Evolutionary conservation across 345 rosid species (phyloP).

Genomic region (Lepidium africanum): DNA sequence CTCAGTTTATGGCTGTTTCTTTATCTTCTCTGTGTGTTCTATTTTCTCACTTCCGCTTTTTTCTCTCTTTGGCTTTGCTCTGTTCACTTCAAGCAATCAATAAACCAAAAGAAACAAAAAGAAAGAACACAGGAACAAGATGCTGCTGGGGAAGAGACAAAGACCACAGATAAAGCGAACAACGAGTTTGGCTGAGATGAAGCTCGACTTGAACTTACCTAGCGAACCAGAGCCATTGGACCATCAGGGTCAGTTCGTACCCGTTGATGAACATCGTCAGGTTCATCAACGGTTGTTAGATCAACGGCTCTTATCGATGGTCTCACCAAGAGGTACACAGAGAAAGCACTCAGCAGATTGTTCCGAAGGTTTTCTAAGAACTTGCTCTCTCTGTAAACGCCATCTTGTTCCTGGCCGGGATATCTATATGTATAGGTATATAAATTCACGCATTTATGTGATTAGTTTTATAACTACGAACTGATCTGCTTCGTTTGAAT

Average conservation of each 20-base stretch:
- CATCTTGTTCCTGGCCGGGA: slow-evolving; percentile 65
- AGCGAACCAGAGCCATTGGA: slow-evolving; percentile 29
- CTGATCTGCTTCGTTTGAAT: background rate
- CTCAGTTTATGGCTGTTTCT: slow-evolving; percentile 49
- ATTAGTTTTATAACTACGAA: too few relatives aligned
- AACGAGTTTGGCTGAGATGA: slow-evolving; percentile 58
- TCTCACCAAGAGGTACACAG: slow-evolving; percentile 35
- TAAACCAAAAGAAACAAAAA: background rate
- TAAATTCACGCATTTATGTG: too few relatives aligned
- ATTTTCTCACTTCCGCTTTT: slow-evolving; percentile 23
- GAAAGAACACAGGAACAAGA: background rate
- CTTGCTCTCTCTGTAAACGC: slow-evolving; percentile 72
- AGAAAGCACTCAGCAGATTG: slow-evolving; percentile 45
- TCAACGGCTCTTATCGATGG: slow-evolving; percentile 35
- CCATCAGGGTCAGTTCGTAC: slow-evolving; percentile 3
- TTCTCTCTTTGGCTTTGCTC: slow-evolving; percentile 8
- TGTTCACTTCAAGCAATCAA: slow-evolving; percentile 14
- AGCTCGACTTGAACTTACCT: slow-evolving; percentile 32
- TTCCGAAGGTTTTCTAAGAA: slow-evolving; percentile 42
- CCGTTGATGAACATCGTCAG: slow-evolving; percentile 12
- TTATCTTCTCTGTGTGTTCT: slow-evolving; percentile 34
- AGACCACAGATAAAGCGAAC: slow-evolving; percentile 65
- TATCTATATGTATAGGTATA: slow-evolving; percentile 81
- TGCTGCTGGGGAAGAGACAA: slow-evolving; percentile 78
- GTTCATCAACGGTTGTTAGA: slow-evolving; percentile 27